phyloP scores from a whole-genome alignment of 2,329 filamentous ascomycete genomes.

The Trematosphaeria pertusa region DNA sequence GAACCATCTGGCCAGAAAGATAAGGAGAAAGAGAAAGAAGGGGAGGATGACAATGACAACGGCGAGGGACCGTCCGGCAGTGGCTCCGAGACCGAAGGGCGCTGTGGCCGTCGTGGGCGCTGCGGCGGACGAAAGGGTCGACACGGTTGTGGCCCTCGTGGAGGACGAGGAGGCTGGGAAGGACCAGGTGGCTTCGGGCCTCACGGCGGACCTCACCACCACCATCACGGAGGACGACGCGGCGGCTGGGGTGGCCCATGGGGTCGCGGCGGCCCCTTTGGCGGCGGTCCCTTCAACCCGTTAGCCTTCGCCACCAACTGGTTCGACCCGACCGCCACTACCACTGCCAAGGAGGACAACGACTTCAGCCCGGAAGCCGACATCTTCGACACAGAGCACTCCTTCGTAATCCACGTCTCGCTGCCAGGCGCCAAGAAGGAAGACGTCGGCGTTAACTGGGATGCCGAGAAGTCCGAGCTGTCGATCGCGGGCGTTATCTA shows the following conservation, averaged over 20 bases:
- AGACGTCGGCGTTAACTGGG: slow-evolving; percentile 79
- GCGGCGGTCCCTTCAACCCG: slow-evolving; percentile 29
- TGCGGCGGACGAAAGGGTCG: slow-evolving; percentile 29
- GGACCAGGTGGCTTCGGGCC: slow-evolving; percentile 18
- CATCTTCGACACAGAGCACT: slow-evolving; percentile 71
- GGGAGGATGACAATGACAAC: slow-evolving; percentile 26
- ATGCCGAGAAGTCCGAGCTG: slow-evolving; percentile 70
- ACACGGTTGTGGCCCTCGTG: slow-evolving; percentile 26
- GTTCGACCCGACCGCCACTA: slow-evolving; percentile 37
- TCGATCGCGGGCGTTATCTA: slow-evolving; percentile 76
- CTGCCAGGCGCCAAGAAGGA: slow-evolving; percentile 81
- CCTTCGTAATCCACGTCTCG: slow-evolving; percentile 72
- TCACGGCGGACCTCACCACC: slow-evolving; percentile 18
- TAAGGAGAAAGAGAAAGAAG: slow-evolving; percentile 19
- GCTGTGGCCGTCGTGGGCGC: slow-evolving; percentile 21
- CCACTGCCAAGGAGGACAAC: slow-evolving; percentile 23
- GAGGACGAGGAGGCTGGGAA: slow-evolving; percentile 24
- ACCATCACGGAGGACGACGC: slow-evolving; percentile 18
- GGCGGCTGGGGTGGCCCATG: slow-evolving; percentile 37
- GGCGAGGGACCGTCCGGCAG: slow-evolving; percentile 39
- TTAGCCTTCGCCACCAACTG: slow-evolving; percentile 43
- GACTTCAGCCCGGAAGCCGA: slow-evolving; percentile 73
- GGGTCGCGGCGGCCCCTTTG: slow-evolving; percentile 24
- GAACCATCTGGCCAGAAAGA: slow-evolving; percentile 22
- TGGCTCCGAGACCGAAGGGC: slow-evolving; percentile 35